phyloP scores from a whole-genome alignment of 169 alveolate species.

The Cryptosporidium meleagridis region DNA sequence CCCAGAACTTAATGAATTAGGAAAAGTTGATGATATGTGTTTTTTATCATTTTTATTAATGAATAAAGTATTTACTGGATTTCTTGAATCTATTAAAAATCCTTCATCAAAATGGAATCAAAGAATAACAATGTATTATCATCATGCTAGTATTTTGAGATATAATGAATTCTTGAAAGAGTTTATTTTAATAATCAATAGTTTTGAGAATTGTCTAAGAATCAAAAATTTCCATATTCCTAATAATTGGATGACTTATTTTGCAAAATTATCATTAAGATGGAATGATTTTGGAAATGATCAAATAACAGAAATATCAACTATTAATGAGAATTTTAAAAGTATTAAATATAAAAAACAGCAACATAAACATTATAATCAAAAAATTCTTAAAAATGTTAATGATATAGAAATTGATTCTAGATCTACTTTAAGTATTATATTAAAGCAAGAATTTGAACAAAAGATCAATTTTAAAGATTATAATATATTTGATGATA shows the following conservation, averaged over 20 bases:
- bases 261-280: conserved; percentile 67
- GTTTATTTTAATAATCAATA: conserved; percentile 10
- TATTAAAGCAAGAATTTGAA: conserved; percentile 25
- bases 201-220: conserved; percentile 32
- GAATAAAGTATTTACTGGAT: conserved; percentile 50
- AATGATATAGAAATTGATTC: neutral
- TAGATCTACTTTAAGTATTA: conserved; percentile 17
- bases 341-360: neutral
- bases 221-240: conserved; percentile 61
- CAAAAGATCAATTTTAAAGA: neutral
- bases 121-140: conserved; percentile 40
- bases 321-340: neutral
- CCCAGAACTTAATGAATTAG: conserved; percentile 49
- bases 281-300: conserved; percentile 55
- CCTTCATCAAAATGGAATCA: conserved; percentile 61
- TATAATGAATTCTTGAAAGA: conserved; percentile 32
- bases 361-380: neutral
- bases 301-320: conserved; percentile 8
- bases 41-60: conserved; percentile 54
- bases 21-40: conserved; percentile 70
- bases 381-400: neutral
- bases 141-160: conserved; percentile 67
- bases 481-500: conserved; percentile 5
- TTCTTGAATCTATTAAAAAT: conserved; percentile 37
- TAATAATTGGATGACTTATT: conserved; percentile 49